These are phyloP conservation scores for Leccinum imitatum DNA, from an alignment of 768 basidiomycete genomes.

Conservation along the genomic window DNA sequence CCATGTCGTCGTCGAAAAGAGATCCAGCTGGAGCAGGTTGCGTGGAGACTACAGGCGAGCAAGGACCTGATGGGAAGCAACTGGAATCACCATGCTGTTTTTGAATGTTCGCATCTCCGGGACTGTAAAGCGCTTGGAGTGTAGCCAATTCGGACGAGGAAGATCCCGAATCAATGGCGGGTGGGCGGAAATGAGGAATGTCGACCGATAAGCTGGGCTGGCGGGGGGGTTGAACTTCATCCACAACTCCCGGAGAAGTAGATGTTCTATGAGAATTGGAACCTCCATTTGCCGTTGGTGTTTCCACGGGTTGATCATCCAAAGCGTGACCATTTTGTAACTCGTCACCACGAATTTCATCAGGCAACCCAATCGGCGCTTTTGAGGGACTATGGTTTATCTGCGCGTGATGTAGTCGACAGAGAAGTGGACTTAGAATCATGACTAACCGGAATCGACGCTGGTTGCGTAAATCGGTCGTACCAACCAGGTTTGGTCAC, in stretches of 20 bases:
- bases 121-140: neutral
- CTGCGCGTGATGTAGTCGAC: conserved; percentile 12
- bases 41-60: neutral
- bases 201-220: neutral
- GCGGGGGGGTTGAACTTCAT: neutral
- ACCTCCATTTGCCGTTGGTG: neutral
- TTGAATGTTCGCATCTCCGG: neutral
- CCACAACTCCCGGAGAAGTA: neutral
- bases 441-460: conserved; percentile 26
- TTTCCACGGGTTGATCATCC: neutral
- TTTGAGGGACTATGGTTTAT: conserved; percentile 18
- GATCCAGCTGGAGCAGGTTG: neutral
- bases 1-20: conserved; percentile 12
- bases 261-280: neutral
- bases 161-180: conserved; percentile 1
- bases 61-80: neutral
- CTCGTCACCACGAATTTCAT: conserved; percentile 8
- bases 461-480: conserved; percentile 38
- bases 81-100: neutral
- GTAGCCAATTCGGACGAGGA: neutral
- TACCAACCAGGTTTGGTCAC: conserved; percentile 60
- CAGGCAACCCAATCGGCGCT: conserved; percentile 12
- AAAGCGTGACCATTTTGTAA: conserved; percentile 1
- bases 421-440: neutral
- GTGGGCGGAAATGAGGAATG: neutral